These are phyloP conservation scores for Aspergillus conjunctus DNA, from an alignment of 495 filamentous ascomycete species.

Conservation along the genomic window DNA sequence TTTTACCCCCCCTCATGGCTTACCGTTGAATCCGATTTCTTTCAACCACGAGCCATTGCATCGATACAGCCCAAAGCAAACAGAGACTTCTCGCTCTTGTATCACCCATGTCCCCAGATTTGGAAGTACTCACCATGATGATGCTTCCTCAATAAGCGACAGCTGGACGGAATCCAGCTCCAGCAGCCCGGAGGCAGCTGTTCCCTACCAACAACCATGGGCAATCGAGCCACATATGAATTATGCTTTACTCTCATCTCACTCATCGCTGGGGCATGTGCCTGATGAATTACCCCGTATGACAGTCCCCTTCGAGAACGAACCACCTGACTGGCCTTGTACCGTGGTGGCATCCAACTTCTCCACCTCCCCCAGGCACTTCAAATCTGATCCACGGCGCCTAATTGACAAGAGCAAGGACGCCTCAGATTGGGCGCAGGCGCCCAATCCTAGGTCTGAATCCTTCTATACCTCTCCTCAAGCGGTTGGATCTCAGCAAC, in stretches of 20 bases:
- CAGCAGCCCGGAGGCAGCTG: constrained; percentile 25
- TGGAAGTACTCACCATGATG: constrained; percentile 20
- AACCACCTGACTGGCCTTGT: constrained; percentile 15
- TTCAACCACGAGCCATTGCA: constrained; percentile 31
- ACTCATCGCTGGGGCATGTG: constrained; percentile 13
- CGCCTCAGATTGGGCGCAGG: constrained; percentile 19
- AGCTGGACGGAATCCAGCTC: constrained; percentile 35
- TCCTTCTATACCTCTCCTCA: constrained; percentile 16
- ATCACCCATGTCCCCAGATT: constrained; percentile 21
- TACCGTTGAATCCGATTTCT: constrained; percentile 29
- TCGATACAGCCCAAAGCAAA: constrained; percentile 24
- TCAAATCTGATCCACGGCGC: constrained; percentile 22
- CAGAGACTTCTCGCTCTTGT: constrained; percentile 22
- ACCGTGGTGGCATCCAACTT: constrained; percentile 18
- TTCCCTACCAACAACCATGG: constrained; percentile 26
- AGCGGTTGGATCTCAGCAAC: constrained; percentile 12
- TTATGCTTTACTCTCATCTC: constrained; percentile 22
- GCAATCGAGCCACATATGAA: constrained; percentile 12
- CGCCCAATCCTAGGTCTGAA: constrained; percentile 5
- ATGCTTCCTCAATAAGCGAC: constrained; percentile 23
- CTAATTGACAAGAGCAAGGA: constrained; percentile 11
- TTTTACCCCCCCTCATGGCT: constrained; percentile 24
- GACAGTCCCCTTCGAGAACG: constrained; percentile 10
- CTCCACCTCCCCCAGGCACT: constrained; percentile 16
- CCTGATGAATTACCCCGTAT: constrained; percentile 25